Percentiles rank a stretch among this genome's conserved stretches.
Conservation (phyloP, 1,139 yeast species). For the Geotrichum histeridarum region DNA sequence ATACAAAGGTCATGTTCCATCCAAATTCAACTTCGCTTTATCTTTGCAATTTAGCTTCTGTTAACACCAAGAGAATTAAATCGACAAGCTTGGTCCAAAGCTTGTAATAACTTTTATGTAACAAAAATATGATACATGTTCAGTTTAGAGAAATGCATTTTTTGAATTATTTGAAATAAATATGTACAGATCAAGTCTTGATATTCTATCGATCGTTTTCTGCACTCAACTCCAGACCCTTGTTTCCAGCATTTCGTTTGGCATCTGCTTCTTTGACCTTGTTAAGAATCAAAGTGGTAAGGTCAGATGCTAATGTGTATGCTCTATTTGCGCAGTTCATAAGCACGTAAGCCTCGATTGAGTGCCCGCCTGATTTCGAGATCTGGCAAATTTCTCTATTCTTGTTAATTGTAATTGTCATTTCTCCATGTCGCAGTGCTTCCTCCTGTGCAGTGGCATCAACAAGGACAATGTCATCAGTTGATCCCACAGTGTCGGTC, state of each 20-base stretch:
- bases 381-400: conserved; percentile 88
- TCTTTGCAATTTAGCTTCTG: neutral
- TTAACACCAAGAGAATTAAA: neutral
- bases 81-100: neutral
- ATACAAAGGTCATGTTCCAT: conserved; percentile 5
- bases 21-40: conserved; percentile 1
- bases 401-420: conserved; percentile 82
- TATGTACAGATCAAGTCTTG: neutral
- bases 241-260: conserved; percentile 34
- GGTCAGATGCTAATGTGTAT: conserved; percentile 52
- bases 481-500: conserved; percentile 41
- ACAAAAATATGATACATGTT: neutral
- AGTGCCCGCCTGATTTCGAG: conserved; percentile 84
- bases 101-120: neutral
- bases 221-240: conserved; percentile 32
- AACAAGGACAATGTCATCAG: conserved; percentile 54
- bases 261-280: conserved; percentile 54
- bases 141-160: neutral
- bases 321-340: conserved; percentile 69
- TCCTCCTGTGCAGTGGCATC: conserved; percentile 83
- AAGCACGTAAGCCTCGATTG: conserved; percentile 67
- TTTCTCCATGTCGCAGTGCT: conserved; percentile 64
- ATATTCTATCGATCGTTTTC: conserved; percentile 32
- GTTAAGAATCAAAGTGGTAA: conserved; percentile 60
- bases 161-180: neutral